Percentiles rank a stretch among this genome's conserved stretches.
Conservation (phyloP, 176 grass and related monocot genomes). For the Areca catechu region DNA sequence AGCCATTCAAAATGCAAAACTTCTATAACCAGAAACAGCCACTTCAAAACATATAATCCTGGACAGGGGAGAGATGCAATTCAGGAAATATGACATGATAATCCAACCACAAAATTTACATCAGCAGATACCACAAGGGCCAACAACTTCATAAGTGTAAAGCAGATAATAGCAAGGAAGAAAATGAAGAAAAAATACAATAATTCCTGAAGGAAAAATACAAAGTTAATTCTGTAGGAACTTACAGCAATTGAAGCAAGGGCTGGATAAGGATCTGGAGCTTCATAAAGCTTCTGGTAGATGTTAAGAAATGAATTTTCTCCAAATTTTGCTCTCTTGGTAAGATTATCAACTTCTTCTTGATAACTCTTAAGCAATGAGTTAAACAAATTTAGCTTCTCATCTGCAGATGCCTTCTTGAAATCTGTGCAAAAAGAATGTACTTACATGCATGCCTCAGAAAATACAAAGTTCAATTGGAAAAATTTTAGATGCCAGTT, state of each 20-base stretch:
- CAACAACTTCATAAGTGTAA: constrained; percentile 4
- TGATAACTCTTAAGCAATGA: constrained; percentile 94
- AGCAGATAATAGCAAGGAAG: background rate
- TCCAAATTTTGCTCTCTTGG: constrained; percentile 98
- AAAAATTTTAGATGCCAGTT: too few species aligned
- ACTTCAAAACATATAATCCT: too few species aligned
- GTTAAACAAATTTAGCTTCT: constrained; percentile 86
- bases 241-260: constrained; percentile 92
- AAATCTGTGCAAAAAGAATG: constrained; percentile 47
- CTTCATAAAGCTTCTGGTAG: constrained; percentile 99
- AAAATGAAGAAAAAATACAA: background rate
- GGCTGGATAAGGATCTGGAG: constrained; percentile 96
- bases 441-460: background rate
- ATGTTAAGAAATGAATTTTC: constrained; percentile 99
- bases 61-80: too few species aligned
- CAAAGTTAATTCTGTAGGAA: constrained; percentile 17
- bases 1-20: too few species aligned
- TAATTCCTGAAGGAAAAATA: too few species aligned
- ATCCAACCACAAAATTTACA: too few species aligned
- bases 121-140: too few species aligned
- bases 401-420: constrained; percentile 84
- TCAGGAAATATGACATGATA: too few species aligned
- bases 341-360: constrained; percentile 98
- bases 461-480: background rate
- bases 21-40: too few species aligned